Percentiles rank a stretch among this genome's conserved stretches.
Evolutionary conservation across 306 rosid species (phyloP).

Genomic region (Bauhinia variegata): DNA sequence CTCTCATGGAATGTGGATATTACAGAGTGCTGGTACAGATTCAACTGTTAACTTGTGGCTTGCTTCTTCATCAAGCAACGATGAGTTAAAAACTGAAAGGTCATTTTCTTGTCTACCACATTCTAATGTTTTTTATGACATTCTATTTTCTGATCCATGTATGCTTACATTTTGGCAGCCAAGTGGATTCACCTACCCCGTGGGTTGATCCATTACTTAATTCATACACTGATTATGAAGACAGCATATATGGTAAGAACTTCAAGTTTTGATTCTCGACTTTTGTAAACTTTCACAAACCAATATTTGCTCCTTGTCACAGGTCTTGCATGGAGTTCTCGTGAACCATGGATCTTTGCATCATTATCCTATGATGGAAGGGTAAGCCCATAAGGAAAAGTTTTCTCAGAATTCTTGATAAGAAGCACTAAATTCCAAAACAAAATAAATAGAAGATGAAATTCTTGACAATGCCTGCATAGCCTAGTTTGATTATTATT

Average conservation of each 20-base stretch:
- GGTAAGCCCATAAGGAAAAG: conserved; percentile 55
- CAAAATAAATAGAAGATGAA: conserved; percentile 4
- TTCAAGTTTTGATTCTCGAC: not conserved
- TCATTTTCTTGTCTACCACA: conserved; percentile 40
- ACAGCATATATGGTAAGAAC: conserved; percentile 81
- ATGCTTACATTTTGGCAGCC: conserved; percentile 52
- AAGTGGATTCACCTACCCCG: conserved; percentile 54
- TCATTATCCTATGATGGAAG: conserved; percentile 98
- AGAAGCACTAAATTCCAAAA: conserved; percentile 16
- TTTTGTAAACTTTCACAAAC: conserved; percentile 20
- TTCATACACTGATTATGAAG: conserved; percentile 92
- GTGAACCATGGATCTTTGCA: conserved; percentile 96
- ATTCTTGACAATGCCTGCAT: conserved; percentile 1
- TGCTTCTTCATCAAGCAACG: conserved; percentile 53
- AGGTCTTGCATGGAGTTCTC: conserved; percentile 96
- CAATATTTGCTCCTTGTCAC: conserved; percentile 34
- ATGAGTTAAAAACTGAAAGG: conserved; percentile 66
- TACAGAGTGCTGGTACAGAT: conserved; percentile 95
- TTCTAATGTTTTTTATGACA: conserved; percentile 3
- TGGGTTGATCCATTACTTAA: conserved; percentile 70
- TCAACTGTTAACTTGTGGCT: conserved; percentile 91
- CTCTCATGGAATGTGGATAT: conserved; percentile 35
- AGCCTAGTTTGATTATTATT: not conserved
- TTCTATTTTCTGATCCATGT: conserved; percentile 27
- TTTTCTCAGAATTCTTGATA: conserved; percentile 10